Conservation (phyloP, 2,329 filamentous ascomycete species). For the Fonsecaea monophora region DNA sequence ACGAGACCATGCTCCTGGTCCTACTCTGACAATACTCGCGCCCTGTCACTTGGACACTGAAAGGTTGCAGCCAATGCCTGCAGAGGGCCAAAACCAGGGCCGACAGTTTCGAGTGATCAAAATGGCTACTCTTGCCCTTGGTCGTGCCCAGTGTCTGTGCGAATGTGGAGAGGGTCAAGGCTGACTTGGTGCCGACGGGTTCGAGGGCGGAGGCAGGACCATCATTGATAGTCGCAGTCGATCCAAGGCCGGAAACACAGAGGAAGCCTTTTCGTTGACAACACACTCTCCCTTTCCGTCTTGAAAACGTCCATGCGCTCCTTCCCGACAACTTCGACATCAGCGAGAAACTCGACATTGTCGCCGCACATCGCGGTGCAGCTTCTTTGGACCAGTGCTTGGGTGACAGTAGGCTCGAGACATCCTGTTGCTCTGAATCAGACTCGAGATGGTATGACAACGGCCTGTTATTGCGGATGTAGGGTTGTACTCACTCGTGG, state of each 20-base stretch:
- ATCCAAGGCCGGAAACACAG: background rate
- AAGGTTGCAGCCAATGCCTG: background rate
- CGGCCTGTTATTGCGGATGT: no score
- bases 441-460: background rate
- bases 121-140: background rate
- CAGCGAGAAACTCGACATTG: background rate
- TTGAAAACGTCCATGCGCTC: slow-evolving; percentile 2
- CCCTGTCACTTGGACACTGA: background rate
- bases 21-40: background rate
- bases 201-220: background rate
- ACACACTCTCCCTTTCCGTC: background rate
- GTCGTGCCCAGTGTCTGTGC: background rate
- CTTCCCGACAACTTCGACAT: background rate
- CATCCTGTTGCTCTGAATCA: slow-evolving; percentile 4
- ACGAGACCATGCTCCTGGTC: slow-evolving; percentile 1
- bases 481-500: no score
- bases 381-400: slow-evolving; percentile 1
- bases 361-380: slow-evolving; percentile 10
- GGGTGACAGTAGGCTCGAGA: slow-evolving; percentile 1
- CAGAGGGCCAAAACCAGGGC: background rate
- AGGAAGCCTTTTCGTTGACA: background rate
- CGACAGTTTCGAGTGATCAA: background rate
- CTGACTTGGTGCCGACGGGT: background rate
- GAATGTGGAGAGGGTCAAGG: background rate
- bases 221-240: background rate